A percentile compares a stretch with the other conserved stretches of the same genome.
phyloP scores from a whole-genome alignment of 768 basidiomycete genomes.

The Mycena metata region DNA sequence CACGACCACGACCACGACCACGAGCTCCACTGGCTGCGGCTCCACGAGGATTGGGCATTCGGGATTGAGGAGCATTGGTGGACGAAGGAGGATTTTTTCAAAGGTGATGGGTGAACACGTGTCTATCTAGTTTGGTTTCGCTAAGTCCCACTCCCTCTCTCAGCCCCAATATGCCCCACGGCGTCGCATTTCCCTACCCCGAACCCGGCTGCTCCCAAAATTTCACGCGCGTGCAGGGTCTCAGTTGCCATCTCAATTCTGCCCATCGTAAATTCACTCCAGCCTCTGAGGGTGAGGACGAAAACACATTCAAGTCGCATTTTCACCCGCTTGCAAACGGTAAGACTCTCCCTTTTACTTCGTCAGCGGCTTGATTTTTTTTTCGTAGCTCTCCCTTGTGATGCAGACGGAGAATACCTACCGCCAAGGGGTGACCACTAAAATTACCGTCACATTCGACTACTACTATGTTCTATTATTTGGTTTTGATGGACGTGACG shows the following conservation, averaged over 20 bases:
- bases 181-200: neutral
- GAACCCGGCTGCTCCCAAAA: no score
- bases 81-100: no score
- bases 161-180: conserved; percentile 8
- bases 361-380: neutral
- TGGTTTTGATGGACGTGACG: no score
- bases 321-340: conserved; percentile 19
- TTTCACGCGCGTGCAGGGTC: neutral
- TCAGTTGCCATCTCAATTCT: neutral
- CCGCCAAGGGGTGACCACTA: no score
- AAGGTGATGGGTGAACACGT: no score
- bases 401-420: neutral
- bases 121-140: no score
- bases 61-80: no score
- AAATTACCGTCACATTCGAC: no score
- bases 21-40: no score
- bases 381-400: neutral
- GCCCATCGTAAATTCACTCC: conserved; percentile 22
- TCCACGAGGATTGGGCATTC: no score
- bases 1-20: no score
- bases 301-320: neutral
- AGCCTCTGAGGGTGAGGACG: conserved; percentile 21
- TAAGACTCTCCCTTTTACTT: neutral
- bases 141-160: neutral
- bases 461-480: no score